Base-by-base conservation (phyloP, 495 filamentous ascomycete species). In the Aspergillus nanangensis region DNA sequence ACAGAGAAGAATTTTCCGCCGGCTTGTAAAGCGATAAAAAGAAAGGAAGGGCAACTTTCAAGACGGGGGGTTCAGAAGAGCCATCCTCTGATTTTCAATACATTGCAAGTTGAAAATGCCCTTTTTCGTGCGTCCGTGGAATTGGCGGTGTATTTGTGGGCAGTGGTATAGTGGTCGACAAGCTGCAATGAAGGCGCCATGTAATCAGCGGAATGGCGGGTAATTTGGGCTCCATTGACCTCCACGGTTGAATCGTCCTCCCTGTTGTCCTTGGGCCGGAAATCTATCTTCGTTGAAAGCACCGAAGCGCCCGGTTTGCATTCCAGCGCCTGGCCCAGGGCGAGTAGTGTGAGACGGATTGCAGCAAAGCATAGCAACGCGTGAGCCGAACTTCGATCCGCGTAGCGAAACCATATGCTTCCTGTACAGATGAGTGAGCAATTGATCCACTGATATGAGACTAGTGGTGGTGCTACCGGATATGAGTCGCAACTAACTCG, bases 331-430 rank as follows among this genome's bases (percentile, higher is more conserved):
- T 44, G 90, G 89, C 29, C 89, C 88, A 24, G 90, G 88, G 36
- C 90, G 87, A 51, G 87, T 95, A 27, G 85, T 76, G 51, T 86
- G 79, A 21, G 86, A 86, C 24, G 90, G 92, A 60, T 96, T 97
- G 72, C 89, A 95, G 69, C 94, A 97, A 46, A 97, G 87, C 90
- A 97, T 96, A 38, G 92, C 93, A 35, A 97, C 93, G 41, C 93
- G 88, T 46, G 93, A 96, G 45, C 93, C 93, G 65, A 96, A 98
- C 62, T 98, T 98, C 52, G 93, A 97, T 34, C 93, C 93, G 46
- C 93, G 90, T 27, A 98, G 82, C 48, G 94, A 97, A 20, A 98
- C 93, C 93, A 98, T 98, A 68, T 98, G 93, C 72, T 98, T 98
- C 52, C 82, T 82, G 42, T 38, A 9, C 29, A 41, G 32, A 3